Conservation (phyloP, 352 stramenopile genomes). For the Phytophthora ohioensis region DNA sequence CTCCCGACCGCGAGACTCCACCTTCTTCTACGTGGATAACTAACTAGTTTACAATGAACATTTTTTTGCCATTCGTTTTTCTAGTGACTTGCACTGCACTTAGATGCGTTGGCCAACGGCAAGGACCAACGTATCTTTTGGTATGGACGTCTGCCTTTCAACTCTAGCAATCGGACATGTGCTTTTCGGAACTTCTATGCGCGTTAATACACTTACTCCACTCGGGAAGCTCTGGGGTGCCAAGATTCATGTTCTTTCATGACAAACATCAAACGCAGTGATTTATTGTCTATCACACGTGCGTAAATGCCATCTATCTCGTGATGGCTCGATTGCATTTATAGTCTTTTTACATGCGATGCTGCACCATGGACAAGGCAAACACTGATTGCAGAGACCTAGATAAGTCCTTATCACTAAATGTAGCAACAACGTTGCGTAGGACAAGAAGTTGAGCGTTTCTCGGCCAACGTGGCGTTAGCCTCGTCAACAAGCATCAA, state of each 20-base stretch:
- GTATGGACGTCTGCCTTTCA: neutral
- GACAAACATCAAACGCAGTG: slow-evolving; percentile 14
- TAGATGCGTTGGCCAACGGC: slow-evolving; percentile 20
- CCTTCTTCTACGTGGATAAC: slow-evolving; percentile 81
- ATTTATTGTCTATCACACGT: neutral
- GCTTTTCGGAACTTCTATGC: neutral
- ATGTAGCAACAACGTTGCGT: neutral
- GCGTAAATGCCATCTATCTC: too few relatives aligned
- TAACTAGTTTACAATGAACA: slow-evolving; percentile 20
- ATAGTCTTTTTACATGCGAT: slow-evolving; percentile 16
- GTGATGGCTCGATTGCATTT: neutral
- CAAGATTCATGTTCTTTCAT: slow-evolving; percentile 5
- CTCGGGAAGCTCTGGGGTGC: neutral
- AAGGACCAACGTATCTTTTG: slow-evolving; percentile 1
- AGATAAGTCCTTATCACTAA: neutral
- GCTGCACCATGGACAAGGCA: neutral
- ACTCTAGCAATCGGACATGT: neutral
- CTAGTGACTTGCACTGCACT: neutral
- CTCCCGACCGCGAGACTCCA: slow-evolving; percentile 71
- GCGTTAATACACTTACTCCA: slow-evolving; percentile 10
- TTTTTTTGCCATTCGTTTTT: neutral
- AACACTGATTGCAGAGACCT: slow-evolving; percentile 8
- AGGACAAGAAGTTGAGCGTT: slow-evolving; percentile 27
- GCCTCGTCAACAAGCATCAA: slow-evolving; percentile 14
- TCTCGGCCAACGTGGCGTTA: slow-evolving; percentile 2